These are phyloP conservation scores for Neopestalotiopsis sp. DNA, from an alignment of 2,329 filamentous ascomycete genomes.

Conservation along the genomic window DNA sequence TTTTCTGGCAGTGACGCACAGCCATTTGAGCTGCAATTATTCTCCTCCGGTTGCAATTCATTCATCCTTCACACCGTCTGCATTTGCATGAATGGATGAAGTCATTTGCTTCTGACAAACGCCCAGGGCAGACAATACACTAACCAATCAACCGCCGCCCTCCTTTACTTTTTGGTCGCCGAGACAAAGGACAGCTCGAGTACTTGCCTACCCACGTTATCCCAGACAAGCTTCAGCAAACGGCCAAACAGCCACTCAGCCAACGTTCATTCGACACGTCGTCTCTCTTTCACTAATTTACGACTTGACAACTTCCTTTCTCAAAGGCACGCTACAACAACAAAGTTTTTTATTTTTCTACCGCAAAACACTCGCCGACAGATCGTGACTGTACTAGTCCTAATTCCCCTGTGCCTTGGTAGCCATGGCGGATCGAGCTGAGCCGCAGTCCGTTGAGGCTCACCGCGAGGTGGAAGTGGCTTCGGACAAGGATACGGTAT, in stretches of 20 bases:
- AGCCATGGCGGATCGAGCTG: conserved; percentile 36
- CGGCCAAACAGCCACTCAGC: background rate
- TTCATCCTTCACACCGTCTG: background rate
- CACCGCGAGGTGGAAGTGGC: conserved; percentile 29
- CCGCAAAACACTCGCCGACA: background rate
- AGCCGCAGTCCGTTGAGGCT: conserved; percentile 29
- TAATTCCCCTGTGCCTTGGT: background rate
- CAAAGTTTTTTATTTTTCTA: background rate
- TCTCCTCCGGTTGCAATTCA: background rate
- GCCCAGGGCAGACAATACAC: conserved; percentile 1
- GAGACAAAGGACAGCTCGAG: conserved; percentile 7
- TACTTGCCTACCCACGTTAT: conserved; percentile 1
- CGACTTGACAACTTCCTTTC: background rate
- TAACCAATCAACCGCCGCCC: background rate
- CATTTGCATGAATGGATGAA: conserved; percentile 7
- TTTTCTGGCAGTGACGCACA: background rate
- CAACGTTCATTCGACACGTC: background rate
- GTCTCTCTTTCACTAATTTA: background rate
- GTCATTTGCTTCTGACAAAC: conserved; percentile 4
- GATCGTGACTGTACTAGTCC: background rate
- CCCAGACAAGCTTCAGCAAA: background rate
- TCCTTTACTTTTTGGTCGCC: background rate
- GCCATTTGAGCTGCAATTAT: background rate
- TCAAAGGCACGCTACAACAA: background rate
- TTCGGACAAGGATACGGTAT: conserved; percentile 46